Percentiles rank a stretch among this genome's conserved stretches.
These are phyloP conservation scores for Petunia axillaris DNA, from an alignment of 257 asterid genomes.

Conservation along the genomic window DNA sequence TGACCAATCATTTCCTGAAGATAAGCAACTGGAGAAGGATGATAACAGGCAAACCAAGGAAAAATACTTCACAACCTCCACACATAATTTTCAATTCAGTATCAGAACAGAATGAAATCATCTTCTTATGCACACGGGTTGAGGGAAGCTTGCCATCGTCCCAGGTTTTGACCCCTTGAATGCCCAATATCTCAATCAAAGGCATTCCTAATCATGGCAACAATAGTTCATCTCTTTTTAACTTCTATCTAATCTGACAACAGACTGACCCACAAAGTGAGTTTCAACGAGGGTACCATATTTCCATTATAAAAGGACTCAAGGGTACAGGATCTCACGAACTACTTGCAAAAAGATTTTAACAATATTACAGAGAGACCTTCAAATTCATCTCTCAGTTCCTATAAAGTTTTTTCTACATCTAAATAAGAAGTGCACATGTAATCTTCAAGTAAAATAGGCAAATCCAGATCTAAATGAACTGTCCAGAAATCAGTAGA, in stretches of 20 bases:
- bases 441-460: conserved; percentile 8
- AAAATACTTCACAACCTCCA: conserved; percentile 1
- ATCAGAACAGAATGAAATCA: not conserved
- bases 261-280: not conserved
- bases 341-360: not conserved
- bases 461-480: not conserved
- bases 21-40: not conserved
- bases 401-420: not conserved
- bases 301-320: conserved; percentile 8
- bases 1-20: conserved; percentile 20
- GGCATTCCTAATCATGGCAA: not conserved
- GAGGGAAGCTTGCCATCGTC: not conserved
- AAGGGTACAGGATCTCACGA: not conserved
- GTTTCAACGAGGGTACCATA: not conserved
- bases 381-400: not conserved
- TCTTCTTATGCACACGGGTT: not conserved
- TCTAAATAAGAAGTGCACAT: not conserved
- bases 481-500: not conserved
- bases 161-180: not conserved
- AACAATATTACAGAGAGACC: not conserved
- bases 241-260: not conserved
- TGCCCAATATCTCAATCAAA: not conserved
- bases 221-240: not conserved
- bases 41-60: not conserved
- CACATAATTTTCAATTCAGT: conserved; percentile 1